A percentile compares a stretch with the other conserved stretches of the same genome.
Evolutionary conservation across 163 green algal species (phyloP).

Genomic region (Coccomyxa subellipsoidea): DNA sequence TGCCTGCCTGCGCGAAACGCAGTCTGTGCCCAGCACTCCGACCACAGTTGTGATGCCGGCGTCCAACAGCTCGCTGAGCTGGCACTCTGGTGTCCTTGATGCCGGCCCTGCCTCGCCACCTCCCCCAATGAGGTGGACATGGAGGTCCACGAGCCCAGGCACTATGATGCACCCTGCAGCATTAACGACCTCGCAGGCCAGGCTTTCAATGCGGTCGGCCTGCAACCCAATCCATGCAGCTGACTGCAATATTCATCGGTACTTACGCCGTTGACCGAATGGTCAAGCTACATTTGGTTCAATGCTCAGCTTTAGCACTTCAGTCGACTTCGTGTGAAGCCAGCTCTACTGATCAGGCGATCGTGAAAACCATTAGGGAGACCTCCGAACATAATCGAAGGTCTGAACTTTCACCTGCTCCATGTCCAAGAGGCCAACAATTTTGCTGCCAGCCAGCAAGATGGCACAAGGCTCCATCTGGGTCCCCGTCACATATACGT

Average conservation of each 20-base stretch:
- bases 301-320: background rate
- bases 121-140: slow-evolving; percentile 40
- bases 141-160: slow-evolving; percentile 38
- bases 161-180: slow-evolving; percentile 15
- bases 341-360: too few species aligned
- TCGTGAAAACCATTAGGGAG: too few species aligned
- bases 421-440: background rate
- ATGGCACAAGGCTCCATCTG: background rate
- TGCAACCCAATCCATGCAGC: background rate
- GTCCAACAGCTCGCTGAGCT: slow-evolving; percentile 35
- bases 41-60: slow-evolving; percentile 50
- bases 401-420: background rate
- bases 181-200: slow-evolving; percentile 9
- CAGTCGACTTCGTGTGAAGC: too few species aligned
- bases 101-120: slow-evolving; percentile 37
- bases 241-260: background rate
- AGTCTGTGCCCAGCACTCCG: slow-evolving; percentile 43
- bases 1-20: slow-evolving; percentile 29
- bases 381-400: background rate
- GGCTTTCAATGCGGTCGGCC: background rate
- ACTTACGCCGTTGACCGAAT: background rate
- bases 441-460: background rate
- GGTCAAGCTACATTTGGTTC: background rate
- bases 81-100: slow-evolving; percentile 33
- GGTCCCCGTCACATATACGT: background rate